Percentiles rank a stretch among this genome's conserved stretches.
Evolutionary conservation across 1,284 basidiomycete species (phyloP).

Genomic region (Takashimella koratensis): DNA sequence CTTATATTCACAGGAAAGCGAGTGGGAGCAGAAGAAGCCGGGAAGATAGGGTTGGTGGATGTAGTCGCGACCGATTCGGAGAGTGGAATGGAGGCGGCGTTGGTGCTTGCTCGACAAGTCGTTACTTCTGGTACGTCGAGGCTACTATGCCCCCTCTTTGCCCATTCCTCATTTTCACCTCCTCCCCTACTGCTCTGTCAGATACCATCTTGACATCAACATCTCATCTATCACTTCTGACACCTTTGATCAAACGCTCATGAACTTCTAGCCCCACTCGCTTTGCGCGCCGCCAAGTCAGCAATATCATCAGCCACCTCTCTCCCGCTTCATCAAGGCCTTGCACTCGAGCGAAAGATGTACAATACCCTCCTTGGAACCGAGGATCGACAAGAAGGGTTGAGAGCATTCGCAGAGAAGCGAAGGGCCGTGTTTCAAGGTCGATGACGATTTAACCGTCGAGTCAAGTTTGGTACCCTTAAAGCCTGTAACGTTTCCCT

Average conservation of each 20-base stretch:
- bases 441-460: too few relatives aligned
- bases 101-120: constrained; percentile 33
- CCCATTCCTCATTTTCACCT: too few relatives aligned
- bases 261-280: constrained; percentile 69
- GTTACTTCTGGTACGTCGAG: constrained; percentile 27
- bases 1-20: constrained; percentile 74
- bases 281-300: constrained; percentile 80
- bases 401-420: constrained; percentile 86
- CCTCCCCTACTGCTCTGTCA: too few relatives aligned
- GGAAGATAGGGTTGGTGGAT: constrained; percentile 57
- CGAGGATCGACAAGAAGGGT: constrained; percentile 77
- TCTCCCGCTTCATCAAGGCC: constrained; percentile 70
- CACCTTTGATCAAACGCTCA: too few relatives aligned
- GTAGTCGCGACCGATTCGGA: constrained; percentile 54
- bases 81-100: constrained; percentile 28
- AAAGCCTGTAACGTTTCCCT: too few relatives aligned
- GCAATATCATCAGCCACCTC: constrained; percentile 78
- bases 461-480: too few relatives aligned
- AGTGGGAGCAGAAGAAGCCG: constrained; percentile 65
- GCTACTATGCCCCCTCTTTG: neutral
- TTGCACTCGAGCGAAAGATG: constrained; percentile 81
- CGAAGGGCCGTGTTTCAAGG: constrained; percentile 76
- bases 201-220: too few relatives aligned
- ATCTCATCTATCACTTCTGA: too few relatives aligned
- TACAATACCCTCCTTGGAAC: constrained; percentile 79